phyloP scores from a whole-genome alignment of 768 basidiomycete genomes.

The Crassisporium funariophilum region DNA sequence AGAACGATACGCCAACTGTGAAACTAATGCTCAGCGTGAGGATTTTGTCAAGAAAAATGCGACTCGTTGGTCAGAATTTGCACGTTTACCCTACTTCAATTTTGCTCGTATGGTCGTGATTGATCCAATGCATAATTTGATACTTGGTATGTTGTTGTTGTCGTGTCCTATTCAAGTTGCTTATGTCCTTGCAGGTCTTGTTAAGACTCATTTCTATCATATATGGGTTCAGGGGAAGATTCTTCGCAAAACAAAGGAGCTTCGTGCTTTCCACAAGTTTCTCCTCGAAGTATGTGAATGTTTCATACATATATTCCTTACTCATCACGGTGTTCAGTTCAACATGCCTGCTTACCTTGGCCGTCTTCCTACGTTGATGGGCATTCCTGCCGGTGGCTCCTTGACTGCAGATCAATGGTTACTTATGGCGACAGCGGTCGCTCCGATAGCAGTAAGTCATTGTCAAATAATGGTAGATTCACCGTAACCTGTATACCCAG shows the following conservation, averaged over 20 bases:
- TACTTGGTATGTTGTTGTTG: no score
- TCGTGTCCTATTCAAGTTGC: no score
- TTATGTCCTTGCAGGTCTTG: no score
- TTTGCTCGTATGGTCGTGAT: slow-evolving; percentile 29
- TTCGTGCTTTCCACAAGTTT: slow-evolving; percentile 7
- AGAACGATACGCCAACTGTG: background rate
- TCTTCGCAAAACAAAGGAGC: slow-evolving; percentile 19
- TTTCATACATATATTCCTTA: no score
- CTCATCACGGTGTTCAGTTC: no score
- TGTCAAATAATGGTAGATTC: background rate
- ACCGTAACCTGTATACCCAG: slow-evolving; percentile 11
- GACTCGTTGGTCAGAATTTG: slow-evolving; percentile 27
- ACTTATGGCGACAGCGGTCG: slow-evolving; percentile 26
- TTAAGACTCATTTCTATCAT: slow-evolving; percentile 29
- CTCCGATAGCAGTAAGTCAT: slow-evolving; percentile 28
- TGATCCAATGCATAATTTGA: slow-evolving; percentile 44
- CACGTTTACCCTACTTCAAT: slow-evolving; percentile 43
- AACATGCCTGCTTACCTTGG: slow-evolving; percentile 4
- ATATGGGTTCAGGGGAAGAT: slow-evolving; percentile 29
- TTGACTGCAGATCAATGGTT: slow-evolving; percentile 38
- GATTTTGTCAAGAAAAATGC: slow-evolving; percentile 23
- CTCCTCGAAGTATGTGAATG: no score
- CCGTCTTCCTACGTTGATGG: slow-evolving; percentile 25
- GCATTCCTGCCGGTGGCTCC: slow-evolving; percentile 34
- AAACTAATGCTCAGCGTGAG: slow-evolving; percentile 5